Conservation (phyloP, 73 alveolate species). For the Paramecium pentaurelia region DNA sequence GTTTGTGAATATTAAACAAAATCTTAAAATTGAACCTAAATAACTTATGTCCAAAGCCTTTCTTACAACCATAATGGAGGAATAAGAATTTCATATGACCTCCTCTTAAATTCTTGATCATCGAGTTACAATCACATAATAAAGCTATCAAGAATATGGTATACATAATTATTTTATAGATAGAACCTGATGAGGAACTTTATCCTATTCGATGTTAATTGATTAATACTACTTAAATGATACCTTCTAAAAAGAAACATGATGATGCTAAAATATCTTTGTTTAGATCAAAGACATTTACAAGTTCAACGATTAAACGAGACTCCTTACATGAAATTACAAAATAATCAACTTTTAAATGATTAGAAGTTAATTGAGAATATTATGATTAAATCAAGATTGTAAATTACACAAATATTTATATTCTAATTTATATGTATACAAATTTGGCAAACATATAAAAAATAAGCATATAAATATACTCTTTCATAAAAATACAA, state of each 20-base stretch:
- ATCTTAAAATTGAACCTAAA: neutral
- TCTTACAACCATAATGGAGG: neutral
- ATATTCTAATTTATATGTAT: neutral
- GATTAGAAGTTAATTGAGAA: neutral
- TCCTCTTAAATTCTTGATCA: neutral
- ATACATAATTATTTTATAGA: neutral
- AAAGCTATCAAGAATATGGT: neutral
- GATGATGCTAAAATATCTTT: neutral
- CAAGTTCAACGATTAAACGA: neutral
- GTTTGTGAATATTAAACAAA: neutral
- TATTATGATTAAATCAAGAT: neutral
- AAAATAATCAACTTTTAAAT: neutral
- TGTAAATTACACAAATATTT: neutral
- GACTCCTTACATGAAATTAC: neutral
- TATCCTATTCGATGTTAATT: neutral
- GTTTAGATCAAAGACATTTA: neutral
- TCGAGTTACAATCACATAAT: neutral
- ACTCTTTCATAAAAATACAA: neutral
- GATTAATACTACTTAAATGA: neutral
- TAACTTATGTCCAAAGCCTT: neutral
- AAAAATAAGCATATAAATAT: neutral
- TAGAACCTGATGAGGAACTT: neutral
- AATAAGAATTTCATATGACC: neutral
- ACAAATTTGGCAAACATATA: neutral
- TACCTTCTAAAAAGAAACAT: conserved; percentile 20